Percentiles rank a stretch among this genome's conserved stretches.
Evolutionary conservation across 2,329 filamentous ascomycete genomes (phyloP).

Genomic region (Fusarium sp.): DNA sequence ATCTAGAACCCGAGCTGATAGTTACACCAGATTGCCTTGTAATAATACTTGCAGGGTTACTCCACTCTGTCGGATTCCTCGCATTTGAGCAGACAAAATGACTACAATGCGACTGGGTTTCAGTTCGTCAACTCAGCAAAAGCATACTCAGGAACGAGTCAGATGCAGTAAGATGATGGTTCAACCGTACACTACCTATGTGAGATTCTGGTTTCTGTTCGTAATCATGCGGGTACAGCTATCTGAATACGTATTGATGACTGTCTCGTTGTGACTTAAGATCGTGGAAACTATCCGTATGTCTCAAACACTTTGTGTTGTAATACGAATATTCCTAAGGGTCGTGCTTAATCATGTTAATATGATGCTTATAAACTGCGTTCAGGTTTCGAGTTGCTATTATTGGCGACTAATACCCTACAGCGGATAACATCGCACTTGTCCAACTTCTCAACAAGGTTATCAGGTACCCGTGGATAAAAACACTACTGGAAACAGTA

Average conservation of each 20-base stretch:
- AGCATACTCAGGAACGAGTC: neutral
- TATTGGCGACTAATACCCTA: neutral
- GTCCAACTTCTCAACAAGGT: neutral
- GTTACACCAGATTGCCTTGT: slow-evolving; percentile 6
- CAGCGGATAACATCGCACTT: neutral
- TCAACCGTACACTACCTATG: neutral
- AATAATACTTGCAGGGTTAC: neutral
- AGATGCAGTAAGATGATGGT: neutral
- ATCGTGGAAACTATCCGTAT: neutral
- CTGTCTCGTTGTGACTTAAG: neutral
- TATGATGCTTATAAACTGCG: no score
- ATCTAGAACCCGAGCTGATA: slow-evolving; percentile 28
- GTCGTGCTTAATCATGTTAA: no score
- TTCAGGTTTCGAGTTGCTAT: neutral
- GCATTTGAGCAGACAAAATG: neutral
- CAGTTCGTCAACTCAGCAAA: neutral
- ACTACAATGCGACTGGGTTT: neutral
- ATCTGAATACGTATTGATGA: neutral
- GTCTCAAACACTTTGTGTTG: no score
- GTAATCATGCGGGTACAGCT: neutral
- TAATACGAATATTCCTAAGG: neutral
- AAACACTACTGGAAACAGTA: neutral
- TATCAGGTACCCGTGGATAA: no score
- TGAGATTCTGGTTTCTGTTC: neutral
- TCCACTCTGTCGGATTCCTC: neutral